Evolutionary conservation across 768 basidiomycete genomes (phyloP), one percentile per base, ranked within the genome.

Genomic region (Postia placenta): DNA sequence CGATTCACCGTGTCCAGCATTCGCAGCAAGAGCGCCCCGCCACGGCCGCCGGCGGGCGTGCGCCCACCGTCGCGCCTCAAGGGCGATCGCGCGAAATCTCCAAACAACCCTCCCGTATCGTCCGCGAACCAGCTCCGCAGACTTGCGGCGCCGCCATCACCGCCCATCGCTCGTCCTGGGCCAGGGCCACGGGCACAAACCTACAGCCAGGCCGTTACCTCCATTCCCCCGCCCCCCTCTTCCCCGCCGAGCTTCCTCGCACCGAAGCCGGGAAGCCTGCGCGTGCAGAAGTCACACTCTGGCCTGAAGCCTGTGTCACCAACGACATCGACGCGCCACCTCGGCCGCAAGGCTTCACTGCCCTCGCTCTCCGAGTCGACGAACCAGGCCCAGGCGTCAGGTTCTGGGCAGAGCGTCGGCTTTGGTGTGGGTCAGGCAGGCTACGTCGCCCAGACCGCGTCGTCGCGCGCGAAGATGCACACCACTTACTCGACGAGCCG

Each of bases 201-300:
- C 35, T 81, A 65, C 54, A 65, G 78, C 57, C 81, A 83, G 62
- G 72, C 77, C 42, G 70, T 83, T 55, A 67, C 75, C 12, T 66
- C 78, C 35, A 69, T 69, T 47, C 69, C 78, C 55, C 71, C 76
- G 41, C 50, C 68, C 26, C 70, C 73, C 19, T 59, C 76, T 37
- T 74, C 80, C 26, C 71, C 72, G 33, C 49, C 52, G 50, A 74
- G 80, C 9, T 79, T 86, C 65, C 75, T 85, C 52, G 67, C 80
- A 15, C 71, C 78, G 36, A 90, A 87, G 66, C 80, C 84, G 50
- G 81, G 78, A 45, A 85, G 83, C 63, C 76, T 91, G 52, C 83
- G 88, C 20, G 83, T 82, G 17, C 88, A 91, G 70, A 91, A 91
- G 60, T 90, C 88, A 2, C 86, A 88, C 61, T 81, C 85, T 5